These are phyloP conservation scores for Terfezia boudieri DNA, from an alignment of 495 filamentous ascomycete genomes.

Conservation along the genomic window DNA sequence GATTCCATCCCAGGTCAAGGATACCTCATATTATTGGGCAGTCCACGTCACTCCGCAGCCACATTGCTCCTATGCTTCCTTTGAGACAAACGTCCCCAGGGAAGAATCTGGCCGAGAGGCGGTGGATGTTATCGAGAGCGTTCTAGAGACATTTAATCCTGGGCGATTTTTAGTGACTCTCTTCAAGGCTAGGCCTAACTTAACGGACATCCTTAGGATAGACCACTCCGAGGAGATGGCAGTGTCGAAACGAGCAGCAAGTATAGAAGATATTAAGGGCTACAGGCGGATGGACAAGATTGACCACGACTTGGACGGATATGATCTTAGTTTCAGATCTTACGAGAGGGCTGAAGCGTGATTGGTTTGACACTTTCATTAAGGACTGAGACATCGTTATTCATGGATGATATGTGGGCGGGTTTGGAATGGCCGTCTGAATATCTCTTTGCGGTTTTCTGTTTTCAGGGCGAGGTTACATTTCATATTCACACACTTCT, in stretches of 20 bases:
- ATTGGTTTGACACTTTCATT: too few species aligned
- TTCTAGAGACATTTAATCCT: slow-evolving; percentile 85
- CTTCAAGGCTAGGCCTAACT: slow-evolving; percentile 64
- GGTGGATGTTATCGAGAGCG: slow-evolving; percentile 73
- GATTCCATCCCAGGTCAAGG: slow-evolving; percentile 51
- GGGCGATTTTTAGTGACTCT: slow-evolving; percentile 92
- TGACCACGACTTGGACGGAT: slow-evolving; percentile 92
- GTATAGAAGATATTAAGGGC: slow-evolving; percentile 65
- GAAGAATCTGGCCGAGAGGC: slow-evolving; percentile 72
- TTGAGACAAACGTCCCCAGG: slow-evolving; percentile 96
- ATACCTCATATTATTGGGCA: slow-evolving; percentile 74
- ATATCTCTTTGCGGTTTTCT: too few species aligned
- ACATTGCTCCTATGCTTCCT: slow-evolving; percentile 94
- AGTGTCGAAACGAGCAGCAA: slow-evolving; percentile 29
- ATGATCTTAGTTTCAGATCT: slow-evolving; percentile 89
- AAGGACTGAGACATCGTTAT: too few species aligned
- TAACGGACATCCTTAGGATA: slow-evolving; percentile 19
- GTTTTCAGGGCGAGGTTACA: too few species aligned
- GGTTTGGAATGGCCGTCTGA: too few species aligned
- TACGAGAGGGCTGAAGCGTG: slow-evolving; percentile 34
- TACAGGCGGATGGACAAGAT: slow-evolving; percentile 86
- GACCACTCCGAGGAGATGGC: slow-evolving; percentile 16
- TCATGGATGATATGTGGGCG: too few species aligned
- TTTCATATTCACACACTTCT: too few species aligned
- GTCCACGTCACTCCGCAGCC: slow-evolving; percentile 97